Conservation (phyloP, 23 red algal genomes). For the Gracilariopsis chorda region DNA sequence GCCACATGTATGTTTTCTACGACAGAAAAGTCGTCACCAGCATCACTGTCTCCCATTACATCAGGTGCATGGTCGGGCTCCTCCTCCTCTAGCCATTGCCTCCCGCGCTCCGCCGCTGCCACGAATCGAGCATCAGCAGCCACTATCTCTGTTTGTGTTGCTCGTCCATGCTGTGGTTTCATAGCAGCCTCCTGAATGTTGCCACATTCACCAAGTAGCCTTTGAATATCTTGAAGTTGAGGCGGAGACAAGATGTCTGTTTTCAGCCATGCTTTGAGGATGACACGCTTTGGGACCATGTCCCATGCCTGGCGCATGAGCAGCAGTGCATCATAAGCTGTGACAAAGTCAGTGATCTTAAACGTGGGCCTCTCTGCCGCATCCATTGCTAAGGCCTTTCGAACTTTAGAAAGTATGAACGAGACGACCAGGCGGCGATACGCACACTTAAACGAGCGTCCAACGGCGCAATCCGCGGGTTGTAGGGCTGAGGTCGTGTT, state of each 20-base stretch:
- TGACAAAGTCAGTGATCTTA: background rate
- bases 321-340: background rate
- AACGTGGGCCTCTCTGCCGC: background rate
- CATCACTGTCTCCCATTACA: too few species aligned
- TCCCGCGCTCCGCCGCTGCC: too few species aligned
- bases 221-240: background rate
- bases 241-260: background rate
- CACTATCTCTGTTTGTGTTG: too few species aligned
- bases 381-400: background rate
- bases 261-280: constrained; percentile 16
- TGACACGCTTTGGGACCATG: background rate
- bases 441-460: background rate
- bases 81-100: too few species aligned
- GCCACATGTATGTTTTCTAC: too few species aligned
- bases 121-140: too few species aligned
- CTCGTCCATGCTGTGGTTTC: too few species aligned
- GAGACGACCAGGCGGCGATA: background rate
- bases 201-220: background rate
- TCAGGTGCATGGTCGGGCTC: too few species aligned
- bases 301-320: constrained; percentile 16
- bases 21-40: too few species aligned
- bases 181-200: too few species aligned
- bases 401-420: background rate
- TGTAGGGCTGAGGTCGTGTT: constrained; percentile 8
- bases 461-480: background rate